These are phyloP conservation scores for Viola pubescens DNA, from an alignment of 441 rosid species.

Conservation along the genomic window DNA sequence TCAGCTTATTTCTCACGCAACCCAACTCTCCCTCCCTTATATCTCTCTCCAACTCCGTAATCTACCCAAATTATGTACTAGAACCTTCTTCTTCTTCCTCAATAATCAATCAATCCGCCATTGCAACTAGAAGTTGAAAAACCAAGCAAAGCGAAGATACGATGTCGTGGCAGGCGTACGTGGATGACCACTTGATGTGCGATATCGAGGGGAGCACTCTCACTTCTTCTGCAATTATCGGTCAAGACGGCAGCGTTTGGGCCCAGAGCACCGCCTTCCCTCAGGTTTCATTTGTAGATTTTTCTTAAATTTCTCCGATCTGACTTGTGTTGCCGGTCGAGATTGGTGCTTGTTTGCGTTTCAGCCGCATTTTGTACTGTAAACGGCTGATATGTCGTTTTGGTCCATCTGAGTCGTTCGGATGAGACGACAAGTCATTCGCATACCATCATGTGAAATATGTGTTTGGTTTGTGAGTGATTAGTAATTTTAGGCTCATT, in stretches of 20 bases:
- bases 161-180: constrained; percentile 49
- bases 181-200: constrained; percentile 49
- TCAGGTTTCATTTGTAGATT: constrained; percentile 18
- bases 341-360: too few species aligned
- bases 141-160: neutral
- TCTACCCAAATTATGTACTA: too few species aligned
- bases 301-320: neutral
- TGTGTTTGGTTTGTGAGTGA: neutral
- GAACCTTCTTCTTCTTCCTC: neutral
- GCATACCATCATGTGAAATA: too few species aligned
- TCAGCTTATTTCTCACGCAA: neutral
- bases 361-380: too few species aligned
- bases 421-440: too few species aligned
- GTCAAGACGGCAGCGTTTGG: constrained; percentile 45
- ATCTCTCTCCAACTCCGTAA: neutral
- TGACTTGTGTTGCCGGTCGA: neutral
- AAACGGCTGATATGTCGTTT: too few species aligned
- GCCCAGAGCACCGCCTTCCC: constrained; percentile 43
- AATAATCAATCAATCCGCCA: neutral
- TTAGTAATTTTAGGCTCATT: too few species aligned
- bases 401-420: too few species aligned
- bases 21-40: neutral
- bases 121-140: neutral
- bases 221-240: constrained; percentile 36
- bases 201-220: constrained; percentile 35